phyloP scores from a whole-genome alignment of 1,284 basidiomycete species.

The Microbotryum scabiosae region DNA sequence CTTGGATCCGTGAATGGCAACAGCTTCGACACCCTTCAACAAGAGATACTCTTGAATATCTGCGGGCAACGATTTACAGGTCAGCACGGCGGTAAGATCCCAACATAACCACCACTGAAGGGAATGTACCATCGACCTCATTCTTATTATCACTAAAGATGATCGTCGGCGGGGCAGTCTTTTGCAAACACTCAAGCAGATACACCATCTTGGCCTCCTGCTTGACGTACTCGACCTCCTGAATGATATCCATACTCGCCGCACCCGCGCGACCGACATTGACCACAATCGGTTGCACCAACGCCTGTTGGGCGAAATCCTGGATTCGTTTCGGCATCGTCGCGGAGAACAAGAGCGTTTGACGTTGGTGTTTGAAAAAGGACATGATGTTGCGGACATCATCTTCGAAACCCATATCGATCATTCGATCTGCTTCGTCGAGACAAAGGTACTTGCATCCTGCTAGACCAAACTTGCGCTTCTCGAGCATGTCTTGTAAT shows the following conservation, averaged over 20 bases:
- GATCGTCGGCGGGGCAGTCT: constrained; percentile 96
- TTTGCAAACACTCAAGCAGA: constrained; percentile 91
- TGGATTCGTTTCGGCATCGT: constrained; percentile 99
- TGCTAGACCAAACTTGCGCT: constrained; percentile 80
- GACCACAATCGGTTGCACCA: constrained; percentile 85
- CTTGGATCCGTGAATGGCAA: constrained; percentile 97
- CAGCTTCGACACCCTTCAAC: constrained; percentile 94
- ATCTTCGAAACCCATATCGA: constrained; percentile 97
- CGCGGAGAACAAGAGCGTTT: constrained; percentile 93
- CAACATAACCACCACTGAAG: background rate
- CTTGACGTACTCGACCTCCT: constrained; percentile 97
- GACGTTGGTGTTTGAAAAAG: constrained; percentile 95
- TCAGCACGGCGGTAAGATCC: background rate
- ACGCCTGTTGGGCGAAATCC: constrained; percentile 91
- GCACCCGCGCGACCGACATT: constrained; percentile 98
- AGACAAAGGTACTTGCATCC: constrained; percentile 77
- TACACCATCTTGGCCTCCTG: constrained; percentile 99
- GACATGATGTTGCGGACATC: constrained; percentile 98
- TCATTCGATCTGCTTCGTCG: constrained; percentile 99
- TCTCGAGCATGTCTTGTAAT: constrained; percentile 58
- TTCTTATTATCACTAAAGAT: constrained; percentile 99
- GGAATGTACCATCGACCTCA: constrained; percentile 77
- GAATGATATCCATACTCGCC: constrained; percentile 91
- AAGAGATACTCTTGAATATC: constrained; percentile 97
- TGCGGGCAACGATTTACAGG: constrained; percentile 36